Evolutionary conservation across 2,329 filamentous ascomycete species (phyloP), one percentile per base, ranked within the genome.

Genomic region (Dothistroma septosporum): DNA sequence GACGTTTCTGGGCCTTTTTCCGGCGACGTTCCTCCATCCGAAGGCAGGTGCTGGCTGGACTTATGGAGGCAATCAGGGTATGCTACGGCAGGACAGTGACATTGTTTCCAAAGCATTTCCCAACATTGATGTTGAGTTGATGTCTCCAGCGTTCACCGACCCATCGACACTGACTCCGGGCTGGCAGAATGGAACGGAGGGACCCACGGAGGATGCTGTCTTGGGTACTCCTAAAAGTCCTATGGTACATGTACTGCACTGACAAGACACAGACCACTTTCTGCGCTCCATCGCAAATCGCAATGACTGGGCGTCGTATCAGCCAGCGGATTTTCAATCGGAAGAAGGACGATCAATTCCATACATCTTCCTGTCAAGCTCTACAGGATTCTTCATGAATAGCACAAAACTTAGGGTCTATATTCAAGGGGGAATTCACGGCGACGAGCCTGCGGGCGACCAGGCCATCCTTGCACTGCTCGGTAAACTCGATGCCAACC

Each of bases 391-490:
- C 31, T 16, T 31, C 11, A 10, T 28, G 12, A 35, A 53, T 14
- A 35, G 28, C 50, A 16, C 24, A 33, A 76, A 76, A 55, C 47
- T 76, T 11, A 66, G 69, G 22, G 69, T 76, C 14, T 76, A 73
- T 70, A 69, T 76, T 4, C 75, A 76, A 57, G 74, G 70, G 8
- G 71, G 64, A 12, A 70, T 75, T 1, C 75, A 76, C 41, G 74
- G 75, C 4, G 74, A 76, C 54, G 75, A 76, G 59, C 74, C 75
- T 7, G 74, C 72, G 9, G 75, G 73, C 9, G 74, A 76, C 53
- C 71, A 76, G 59, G 71, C 73, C 0, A 65, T 71, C 11, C 65
- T 75, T 10, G 74, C 75, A 0, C 61, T 76, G 1, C 68, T 76
- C 0, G 75, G 74, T 8, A 72, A 72, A 22, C 68, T 76, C 63